Base-by-base conservation (phyloP, 257 asterid species). In the Plectranthus barbatus region DNA sequence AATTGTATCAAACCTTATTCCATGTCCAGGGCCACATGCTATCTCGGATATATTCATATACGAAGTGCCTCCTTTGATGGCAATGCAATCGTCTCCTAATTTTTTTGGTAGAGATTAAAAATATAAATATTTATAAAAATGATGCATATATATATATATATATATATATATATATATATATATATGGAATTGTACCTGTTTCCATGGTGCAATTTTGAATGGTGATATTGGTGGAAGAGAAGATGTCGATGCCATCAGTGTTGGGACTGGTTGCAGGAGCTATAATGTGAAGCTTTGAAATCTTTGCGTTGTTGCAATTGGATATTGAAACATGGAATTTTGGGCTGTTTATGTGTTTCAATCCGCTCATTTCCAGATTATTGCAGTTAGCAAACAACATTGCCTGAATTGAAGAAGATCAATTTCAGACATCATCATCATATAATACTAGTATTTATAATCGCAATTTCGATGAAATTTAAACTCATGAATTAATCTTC, bases 61-160 rank as follows among this genome's bases (percentile, higher is more conserved):
- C 4, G 79, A 74, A 42, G 72, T 41, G 9, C 88, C 85, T 29
- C 76, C 79, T 45, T 79, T 82, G n/a, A 79, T 74, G 6, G 85
- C 83, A 11, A 82, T 76, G 39, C 85, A 79, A 45, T 82, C 88
- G 33, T 82, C 83, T 13, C 88, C 88, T 82, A 56, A 18, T 37
- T 20, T 47, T 26, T n/a, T n/a, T n/a, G n/a, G n/a, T n/a, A n/a
- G n/a, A n/a, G n/a, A n/a, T n/a, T n/a, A n/a, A n/a, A n/a, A n/a
- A n/a, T n/a, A n/a, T n/a, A n/a, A n/a, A n/a, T n/a, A n/a, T n/a
- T n/a, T n/a, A n/a, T n/a, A n/a, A n/a, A n/a, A n/a, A 58, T 14
- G 23, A 54, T 11, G 5, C 13, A 33, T 24, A 9, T 26, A 23
- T 33, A 37, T 37, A 1, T 10, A 37, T 9, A 36, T 5, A 1